Conservation (phyloP, 768 basidiomycete genomes). For the Kwoniella sp. region DNA sequence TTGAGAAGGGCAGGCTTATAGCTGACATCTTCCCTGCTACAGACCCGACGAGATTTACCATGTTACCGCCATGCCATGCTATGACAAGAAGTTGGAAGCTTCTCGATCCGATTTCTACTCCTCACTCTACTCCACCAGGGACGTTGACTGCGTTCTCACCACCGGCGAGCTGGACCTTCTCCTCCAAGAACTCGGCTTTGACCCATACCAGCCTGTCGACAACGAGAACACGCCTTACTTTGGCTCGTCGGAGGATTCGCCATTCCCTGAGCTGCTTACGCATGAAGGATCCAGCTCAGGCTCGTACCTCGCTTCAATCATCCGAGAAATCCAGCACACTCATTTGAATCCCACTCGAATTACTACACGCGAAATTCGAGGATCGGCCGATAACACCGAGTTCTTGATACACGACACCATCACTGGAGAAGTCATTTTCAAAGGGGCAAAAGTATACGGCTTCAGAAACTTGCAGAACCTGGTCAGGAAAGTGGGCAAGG, state of each 20-base stretch:
- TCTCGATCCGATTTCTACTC: conserved; percentile 87
- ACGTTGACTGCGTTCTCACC: conserved; percentile 96
- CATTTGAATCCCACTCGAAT: conserved; percentile 44
- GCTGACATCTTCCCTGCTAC: conserved; percentile 17
- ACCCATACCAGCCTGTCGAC: conserved; percentile 65
- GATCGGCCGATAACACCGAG: conserved; percentile 56
- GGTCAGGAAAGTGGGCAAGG: conserved; percentile 86
- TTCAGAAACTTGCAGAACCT: conserved; percentile 97
- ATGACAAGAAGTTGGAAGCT: conserved; percentile 99
- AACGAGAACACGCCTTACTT: conserved; percentile 59
- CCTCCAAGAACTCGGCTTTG: conserved; percentile 79
- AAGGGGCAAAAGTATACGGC: conserved; percentile 93
- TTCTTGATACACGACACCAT: conserved; percentile 57
- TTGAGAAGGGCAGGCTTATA: neutral
- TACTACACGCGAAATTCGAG: conserved; percentile 48
- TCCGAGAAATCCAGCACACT: conserved; percentile 61
- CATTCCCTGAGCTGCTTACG: conserved; percentile 71
- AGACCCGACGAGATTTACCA: conserved; percentile 91
- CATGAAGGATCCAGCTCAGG: conserved; percentile 89
- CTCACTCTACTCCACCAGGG: conserved; percentile 73
- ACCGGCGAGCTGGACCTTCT: conserved; percentile 90
- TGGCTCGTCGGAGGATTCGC: conserved; percentile 18
- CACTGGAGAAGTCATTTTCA: conserved; percentile 72
- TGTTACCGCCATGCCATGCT: conserved; percentile 97
- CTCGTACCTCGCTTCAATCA: conserved; percentile 82